Percentiles rank a stretch among this genome's conserved stretches.
phyloP scores from a whole-genome alignment of 345 rosid genomes.

The Salix udensis region DNA sequence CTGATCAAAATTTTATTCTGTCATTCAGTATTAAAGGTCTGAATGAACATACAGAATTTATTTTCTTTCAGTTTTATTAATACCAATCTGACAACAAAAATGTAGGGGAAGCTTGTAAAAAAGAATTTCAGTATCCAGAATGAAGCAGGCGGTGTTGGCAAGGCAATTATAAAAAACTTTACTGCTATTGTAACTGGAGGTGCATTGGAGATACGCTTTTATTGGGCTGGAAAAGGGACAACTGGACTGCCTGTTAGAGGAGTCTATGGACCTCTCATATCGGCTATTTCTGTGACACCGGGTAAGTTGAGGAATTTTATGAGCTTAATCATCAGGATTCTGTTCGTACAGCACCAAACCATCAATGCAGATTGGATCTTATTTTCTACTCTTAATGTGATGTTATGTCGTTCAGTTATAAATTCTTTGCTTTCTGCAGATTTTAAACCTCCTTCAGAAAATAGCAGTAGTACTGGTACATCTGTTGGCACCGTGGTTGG shows the following conservation, averaged over 20 bases:
- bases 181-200: constrained; percentile 3
- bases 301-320: neutral
- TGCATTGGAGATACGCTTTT: constrained; percentile 17
- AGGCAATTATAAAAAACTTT: constrained; percentile 6
- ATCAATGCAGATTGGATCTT: too few relatives aligned
- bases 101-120: neutral
- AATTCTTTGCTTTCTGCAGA: neutral
- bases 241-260: constrained; percentile 8
- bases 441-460: too few relatives aligned
- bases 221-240: constrained; percentile 22
- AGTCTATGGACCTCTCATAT: constrained; percentile 22
- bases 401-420: neutral
- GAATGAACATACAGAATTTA: neutral
- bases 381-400: too few relatives aligned
- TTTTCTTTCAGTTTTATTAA: neutral
- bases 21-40: neutral
- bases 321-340: too few relatives aligned
- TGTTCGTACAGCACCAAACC: too few relatives aligned
- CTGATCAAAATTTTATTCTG: too few relatives aligned
- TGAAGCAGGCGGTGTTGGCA: constrained; percentile 11
- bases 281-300: constrained; percentile 15
- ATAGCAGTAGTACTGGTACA: too few relatives aligned
- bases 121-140: neutral
- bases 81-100: too few relatives aligned
- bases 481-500: constrained; percentile 3